Evolutionary conservation across 495 filamentous ascomycete genomes (phyloP).

Genomic region (Lasiosphaeria miniovina): DNA sequence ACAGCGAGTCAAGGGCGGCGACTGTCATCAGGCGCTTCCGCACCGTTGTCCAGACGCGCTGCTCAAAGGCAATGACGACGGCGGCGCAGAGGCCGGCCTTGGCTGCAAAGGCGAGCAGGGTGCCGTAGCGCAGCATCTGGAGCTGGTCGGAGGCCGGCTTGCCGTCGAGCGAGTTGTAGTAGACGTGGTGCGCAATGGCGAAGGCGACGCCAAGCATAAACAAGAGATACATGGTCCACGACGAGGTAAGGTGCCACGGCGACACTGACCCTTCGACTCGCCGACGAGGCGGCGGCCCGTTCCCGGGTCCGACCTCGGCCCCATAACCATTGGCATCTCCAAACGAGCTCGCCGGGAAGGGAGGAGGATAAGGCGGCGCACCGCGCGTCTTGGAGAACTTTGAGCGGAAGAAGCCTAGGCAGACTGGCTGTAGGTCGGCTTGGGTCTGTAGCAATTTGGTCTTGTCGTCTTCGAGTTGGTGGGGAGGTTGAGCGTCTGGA

Average conservation of each 20-base stretch:
- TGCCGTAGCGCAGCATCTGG: conserved; percentile 40
- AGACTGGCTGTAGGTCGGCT: neutral
- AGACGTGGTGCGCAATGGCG: conserved; percentile 35
- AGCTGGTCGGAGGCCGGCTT: conserved; percentile 31
- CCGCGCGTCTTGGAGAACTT: neutral
- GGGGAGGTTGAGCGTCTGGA: neutral
- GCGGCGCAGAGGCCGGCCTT: conserved; percentile 38
- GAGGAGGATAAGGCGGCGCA: neutral
- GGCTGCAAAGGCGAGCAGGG: conserved; percentile 30
- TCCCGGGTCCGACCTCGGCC: neutral
- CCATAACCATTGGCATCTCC: neutral
- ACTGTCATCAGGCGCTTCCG: conserved; percentile 31
- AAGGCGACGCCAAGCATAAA: conserved; percentile 33
- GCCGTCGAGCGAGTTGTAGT: conserved; percentile 30
- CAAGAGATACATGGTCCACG: conserved; percentile 35
- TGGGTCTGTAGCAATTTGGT: neutral
- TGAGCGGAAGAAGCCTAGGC: neutral
- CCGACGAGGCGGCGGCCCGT: neutral
- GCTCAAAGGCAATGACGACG: conserved; percentile 30
- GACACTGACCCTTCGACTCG: neutral
- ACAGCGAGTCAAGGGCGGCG: conserved; percentile 35
- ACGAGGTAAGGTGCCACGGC: conserved; percentile 19
- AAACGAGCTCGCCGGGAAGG: neutral
- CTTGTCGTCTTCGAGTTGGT: conserved; percentile 4
- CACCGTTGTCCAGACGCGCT: conserved; percentile 39